Base-by-base conservation (phyloP, 768 basidiomycete species). In the Coprinellus micaceus region DNA sequence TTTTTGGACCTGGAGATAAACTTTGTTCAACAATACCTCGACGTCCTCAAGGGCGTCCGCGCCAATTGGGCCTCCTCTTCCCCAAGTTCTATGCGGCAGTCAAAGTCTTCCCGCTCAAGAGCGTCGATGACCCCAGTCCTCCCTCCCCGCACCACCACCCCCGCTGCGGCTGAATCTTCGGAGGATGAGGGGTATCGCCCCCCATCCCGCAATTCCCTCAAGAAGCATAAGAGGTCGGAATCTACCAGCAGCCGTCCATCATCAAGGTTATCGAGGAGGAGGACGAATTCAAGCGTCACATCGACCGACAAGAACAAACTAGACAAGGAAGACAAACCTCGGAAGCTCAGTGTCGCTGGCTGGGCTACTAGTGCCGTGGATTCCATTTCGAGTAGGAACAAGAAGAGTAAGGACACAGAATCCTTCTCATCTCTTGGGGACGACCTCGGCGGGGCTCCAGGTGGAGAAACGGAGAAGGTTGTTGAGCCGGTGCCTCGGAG, bases 1-100 rank as follows among this genome's bases (percentile, higher is more conserved):
- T 82, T 95, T 64, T 72, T 97, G 30, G 86, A 94, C 48, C 71
- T 82, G 11, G 87, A 96, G 62, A 70, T 88, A 45, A 83, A 84
- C 50, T 95, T 85, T 62, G 86, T 85, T 17, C 80, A 82, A 58
- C 81, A 88, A 58, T 89, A 91, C 63, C 70, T 85, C 17, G 84
- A 86, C n/a, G 81, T 89, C 10, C 69, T 97, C 62, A 77, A 80
- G 44, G 88, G 91, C 29, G 81, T 86, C 47, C 85, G 82, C 63
- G 70, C 73, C 0, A 77, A 78, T 9, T 95, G 91, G 92, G 9
- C 48, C 19, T n/a, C n/a, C n/a, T 19, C 46, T 3, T 33, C 33
- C 6, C 13, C 33, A 33, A 33, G 33, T 33, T 33, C 33, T 6
- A 33, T 33, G 33, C 33, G 33, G 13, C 33, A 6, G 33, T 33